Base-by-base conservation (phyloP, 768 basidiomycete genomes). In the Boletus rex-veris region DNA sequence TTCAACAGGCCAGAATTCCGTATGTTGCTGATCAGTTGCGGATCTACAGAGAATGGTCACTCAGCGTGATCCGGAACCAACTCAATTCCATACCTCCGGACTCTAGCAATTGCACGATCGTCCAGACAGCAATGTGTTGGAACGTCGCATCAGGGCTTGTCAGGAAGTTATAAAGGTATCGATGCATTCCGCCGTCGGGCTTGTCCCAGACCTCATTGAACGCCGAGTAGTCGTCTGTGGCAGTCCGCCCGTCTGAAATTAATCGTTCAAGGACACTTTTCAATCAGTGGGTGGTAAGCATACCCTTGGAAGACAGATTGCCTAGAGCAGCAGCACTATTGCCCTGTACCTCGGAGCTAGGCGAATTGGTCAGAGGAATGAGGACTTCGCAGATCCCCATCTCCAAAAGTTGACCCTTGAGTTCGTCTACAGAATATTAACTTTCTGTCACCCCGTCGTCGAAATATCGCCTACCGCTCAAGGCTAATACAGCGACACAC, bases 101-200 rank as follows among this genome's bases (percentile, higher is more conserved):
- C 69, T 99, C 97, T 26, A 99, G 78, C 19, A 99, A 75, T 67
- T 99, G 97, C 24, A 98, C 95, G 60, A 98, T 95, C 0, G 97
- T 98, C 97, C 97, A 99, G 41, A 99, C 94, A 33, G 97, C 97
- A 58, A 98, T 99, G 67, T 99, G 97, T 71, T 98, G 95, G 86
- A 99, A 99, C 1, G 97, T 99, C 14, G 92, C 88, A 65, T 99
- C 97, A 7, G 89, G 77, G 65, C 91, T 95, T 39, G 84, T 91
- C 62, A 99, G 73, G 83, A 99, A 99, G 42, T 92, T 83, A 67
- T 92, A 88, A 41, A 99, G 78, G 73, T 99, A 99, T 55, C 82
- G 83, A 70, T 98, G 96, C 80, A 99, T 88, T 40, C 97, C 97
- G 18, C 95, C 97, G 52, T 97, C 94, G 7, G 97, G 97, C 70